Base-by-base conservation (phyloP, 2,329 filamentous ascomycete species). In the Tolypocladium amazonense region DNA sequence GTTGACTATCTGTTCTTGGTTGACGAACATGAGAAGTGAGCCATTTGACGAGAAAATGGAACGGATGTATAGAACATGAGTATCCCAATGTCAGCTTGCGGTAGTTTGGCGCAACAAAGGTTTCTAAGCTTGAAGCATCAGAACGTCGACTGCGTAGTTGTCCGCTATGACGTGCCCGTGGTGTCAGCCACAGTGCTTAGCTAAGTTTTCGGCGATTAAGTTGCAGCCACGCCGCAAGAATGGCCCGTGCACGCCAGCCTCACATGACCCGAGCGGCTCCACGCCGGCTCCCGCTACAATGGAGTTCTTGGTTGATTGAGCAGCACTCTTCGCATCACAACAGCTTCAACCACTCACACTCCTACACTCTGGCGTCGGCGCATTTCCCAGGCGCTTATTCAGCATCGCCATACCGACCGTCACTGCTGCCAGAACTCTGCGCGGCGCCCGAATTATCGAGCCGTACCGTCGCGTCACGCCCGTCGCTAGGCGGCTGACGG, bases 241-340 rank as follows among this genome's bases (percentile, higher is more conserved):
- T 64, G 66, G 66, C 60, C 65, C 65, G 66, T 71, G 69, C 71
- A 59, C 62, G 3, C 38, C 37, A 55, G 43, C 59, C 65, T 72
- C 70, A 72, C 68, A 71, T 72, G 71, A 73, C 68, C 68, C 62
- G 53, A 61, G 61, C 61, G 59, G 64, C 62, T 61, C 60, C 61
- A 57, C 59, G 37, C 56, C 50, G 38, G 57, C 60, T 18, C 37
- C 23, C 33, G 60, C 50, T 53, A 50, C 43, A 52, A 50, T 55
- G 15, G 54, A 39, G 9, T n/a, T 54, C 50, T 14, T 2, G 50
- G 50, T 2, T 53, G 27, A 35, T 53, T 35, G 30, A 43, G 53
- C 37, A 50, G 38, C 37, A 9, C 30, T 56, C 43, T 43, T 55
- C 45, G 55, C 53, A 56, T 56, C 59, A 56, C 41, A 43, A 57